Percentiles rank a stretch among this genome's conserved stretches.
Evolutionary conservation across 1,284 basidiomycete species (phyloP).

Genomic region (Marasmius sp.): DNA sequence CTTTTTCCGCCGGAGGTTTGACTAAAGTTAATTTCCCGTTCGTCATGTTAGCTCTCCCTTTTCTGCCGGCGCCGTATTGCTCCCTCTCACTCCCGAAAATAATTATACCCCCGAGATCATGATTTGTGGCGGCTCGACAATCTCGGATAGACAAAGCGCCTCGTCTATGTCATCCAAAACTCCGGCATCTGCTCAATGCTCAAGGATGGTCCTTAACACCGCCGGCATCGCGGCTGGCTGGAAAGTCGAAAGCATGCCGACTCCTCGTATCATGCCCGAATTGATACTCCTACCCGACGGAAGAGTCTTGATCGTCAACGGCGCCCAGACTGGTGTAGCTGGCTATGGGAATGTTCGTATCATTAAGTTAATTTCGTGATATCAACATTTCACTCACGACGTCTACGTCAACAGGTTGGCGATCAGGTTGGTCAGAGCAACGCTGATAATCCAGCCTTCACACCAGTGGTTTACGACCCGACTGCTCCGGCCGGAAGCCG

Average conservation of each 20-base stretch:
- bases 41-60: conserved; percentile 40
- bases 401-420: conserved; percentile 29
- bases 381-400: conserved; percentile 25
- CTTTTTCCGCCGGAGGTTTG: neutral
- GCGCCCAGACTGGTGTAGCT: conserved; percentile 45
- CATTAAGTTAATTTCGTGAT: conserved; percentile 3
- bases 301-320: conserved; percentile 43
- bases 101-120: conserved; percentile 40
- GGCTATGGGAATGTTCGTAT: conserved; percentile 54
- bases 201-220: conserved; percentile 30
- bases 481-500: conserved; percentile 36
- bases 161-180: conserved; percentile 28
- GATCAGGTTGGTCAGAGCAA: conserved; percentile 37
- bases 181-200: conserved; percentile 37
- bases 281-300: conserved; percentile 48
- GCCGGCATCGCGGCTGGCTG: conserved; percentile 31
- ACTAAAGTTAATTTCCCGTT: neutral
- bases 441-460: conserved; percentile 37
- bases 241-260: conserved; percentile 29
- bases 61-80: conserved; percentile 47
- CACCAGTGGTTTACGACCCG: conserved; percentile 48
- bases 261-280: conserved; percentile 37
- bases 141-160: conserved; percentile 22
- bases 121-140: conserved; percentile 40
- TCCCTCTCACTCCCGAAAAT: conserved; percentile 25